Conservation (phyloP, 331 rosid genomes). For the Acacia concinna region DNA sequence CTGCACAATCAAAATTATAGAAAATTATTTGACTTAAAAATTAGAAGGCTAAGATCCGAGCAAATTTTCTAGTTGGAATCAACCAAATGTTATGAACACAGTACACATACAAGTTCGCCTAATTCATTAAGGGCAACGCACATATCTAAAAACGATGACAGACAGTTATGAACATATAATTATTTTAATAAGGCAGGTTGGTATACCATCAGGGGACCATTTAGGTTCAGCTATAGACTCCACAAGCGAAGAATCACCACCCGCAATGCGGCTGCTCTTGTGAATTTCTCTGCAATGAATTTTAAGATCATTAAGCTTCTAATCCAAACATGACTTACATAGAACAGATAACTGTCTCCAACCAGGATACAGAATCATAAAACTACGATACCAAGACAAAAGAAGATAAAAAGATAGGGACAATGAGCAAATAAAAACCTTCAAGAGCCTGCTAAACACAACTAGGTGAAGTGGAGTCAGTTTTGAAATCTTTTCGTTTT, state of each 20-base stretch:
- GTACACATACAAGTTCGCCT: not conserved
- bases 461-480: not conserved
- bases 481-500: not conserved
- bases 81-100: not conserved
- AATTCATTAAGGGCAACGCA: not conserved
- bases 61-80: conserved; percentile 17
- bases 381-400: conserved; percentile 9
- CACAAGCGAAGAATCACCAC: conserved; percentile 60
- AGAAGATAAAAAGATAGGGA: not conserved
- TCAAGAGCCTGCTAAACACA: conserved; percentile 1
- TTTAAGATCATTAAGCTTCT: conserved; percentile 15
- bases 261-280: conserved; percentile 69
- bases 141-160: not conserved
- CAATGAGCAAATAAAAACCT: not conserved
- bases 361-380: not conserved
- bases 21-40: conserved; percentile 22
- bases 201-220: conserved; percentile 87
- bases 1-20: conserved; percentile 50
- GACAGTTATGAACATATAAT: conserved; percentile 6
- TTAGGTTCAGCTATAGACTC: conserved; percentile 94
- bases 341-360: not conserved
- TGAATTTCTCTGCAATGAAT: conserved; percentile 56
- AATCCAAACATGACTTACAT: conserved; percentile 24
- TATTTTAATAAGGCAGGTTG: conserved; percentile 11
- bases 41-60: conserved; percentile 14